Base-by-base conservation (phyloP, 768 basidiomycete species). In the Russula sp. region DNA sequence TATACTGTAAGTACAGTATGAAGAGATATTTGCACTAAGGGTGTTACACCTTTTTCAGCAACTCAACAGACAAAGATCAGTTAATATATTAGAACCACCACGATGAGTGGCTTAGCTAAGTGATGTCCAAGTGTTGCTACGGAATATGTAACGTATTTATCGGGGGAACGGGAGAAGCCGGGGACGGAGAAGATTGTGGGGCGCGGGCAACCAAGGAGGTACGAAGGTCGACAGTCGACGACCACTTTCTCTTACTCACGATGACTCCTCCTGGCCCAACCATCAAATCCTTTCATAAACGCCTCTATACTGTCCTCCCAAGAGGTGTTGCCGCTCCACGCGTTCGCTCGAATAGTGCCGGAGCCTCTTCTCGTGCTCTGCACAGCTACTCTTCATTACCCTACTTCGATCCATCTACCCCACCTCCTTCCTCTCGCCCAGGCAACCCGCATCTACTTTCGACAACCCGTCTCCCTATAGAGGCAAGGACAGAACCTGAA, bases 251-350 rank as follows among this genome's bases (percentile, higher is more conserved):
- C 42, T 36, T 20, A 38, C 34, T 46, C 53, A 50, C 54, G 18
- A 77, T 77, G 75, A 72, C 71, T 39, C 66, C 73, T 53, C 75
- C 75, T 2, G 72, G 74, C 20, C 70, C 74, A 51, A 74, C 78
- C 65, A 80, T 79, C 75, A 78, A 78, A 73, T 76, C 77, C 29
- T 75, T 81, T 29, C 78, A 78, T 64, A 83, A 81, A 67, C 77
- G 80, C n/a, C 70, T 83, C 46, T 80, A 75, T 66, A 75, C 74
- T 20, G 79, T 75, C 48, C 66, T 77, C 56, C 76, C 75, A 43
- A 78, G 77, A 52, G 70, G 72, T 9, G 65, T 71, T 60, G 36
- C 67, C 65, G 70, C 76, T 67, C 47, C 57, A 13, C 72, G 80
- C 59, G 74, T 74, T 46, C 77, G 79, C 64, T 80, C 81, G 7